Base-by-base conservation (phyloP, 2,329 filamentous ascomycete genomes). In the Ascochyta fabae region DNA sequence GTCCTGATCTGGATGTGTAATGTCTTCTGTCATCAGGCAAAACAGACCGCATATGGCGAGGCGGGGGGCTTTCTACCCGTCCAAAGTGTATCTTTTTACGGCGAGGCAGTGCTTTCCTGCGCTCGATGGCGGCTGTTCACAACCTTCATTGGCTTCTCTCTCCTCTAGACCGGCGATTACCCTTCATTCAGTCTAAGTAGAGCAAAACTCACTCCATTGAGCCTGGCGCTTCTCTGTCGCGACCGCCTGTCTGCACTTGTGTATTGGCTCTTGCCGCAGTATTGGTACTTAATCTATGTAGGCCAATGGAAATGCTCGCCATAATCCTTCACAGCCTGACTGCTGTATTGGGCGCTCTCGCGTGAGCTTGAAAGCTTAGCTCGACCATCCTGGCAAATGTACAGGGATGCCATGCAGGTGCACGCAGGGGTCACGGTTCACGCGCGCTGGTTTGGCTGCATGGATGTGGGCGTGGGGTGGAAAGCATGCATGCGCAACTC, bases 191-290 rank as follows among this genome's bases (percentile, higher is more conserved):
- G 15, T 31, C 42, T 22, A 39, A 51, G 42, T 42, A 43, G 42
- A 56, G 47, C 31, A 51, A 33, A 50, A 34, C 38, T 8, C 42
- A 50, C 47, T 43, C 23, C 13, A 33, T 47, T 5, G 2, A 42
- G 42, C n/a, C 36, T 47, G 36, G 47, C 38, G 42, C 16, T 49
- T 31, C 29, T 36, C 23, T 49, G 40, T 40, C 45, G 38, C 34
- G 33, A 24, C 16, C 12, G 35, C 24, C 33, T 41, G 36, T 10
- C 53, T 56, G 53, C 53, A 48, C 24, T 9, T 51, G 42, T 47
- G 47, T 56, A 56, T 56, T 47, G 53, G 19, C 22, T 50, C 23
- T 38, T 26, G 43, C 53, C 42, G 10, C n/a, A 41, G 42, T 51
- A 24, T 51, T 36, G 38, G 53, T 31, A 47, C 1, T 56, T 48